These are phyloP conservation scores for Candida railenensis DNA, from an alignment of 805 yeast genomes.

Conservation along the genomic window DNA sequence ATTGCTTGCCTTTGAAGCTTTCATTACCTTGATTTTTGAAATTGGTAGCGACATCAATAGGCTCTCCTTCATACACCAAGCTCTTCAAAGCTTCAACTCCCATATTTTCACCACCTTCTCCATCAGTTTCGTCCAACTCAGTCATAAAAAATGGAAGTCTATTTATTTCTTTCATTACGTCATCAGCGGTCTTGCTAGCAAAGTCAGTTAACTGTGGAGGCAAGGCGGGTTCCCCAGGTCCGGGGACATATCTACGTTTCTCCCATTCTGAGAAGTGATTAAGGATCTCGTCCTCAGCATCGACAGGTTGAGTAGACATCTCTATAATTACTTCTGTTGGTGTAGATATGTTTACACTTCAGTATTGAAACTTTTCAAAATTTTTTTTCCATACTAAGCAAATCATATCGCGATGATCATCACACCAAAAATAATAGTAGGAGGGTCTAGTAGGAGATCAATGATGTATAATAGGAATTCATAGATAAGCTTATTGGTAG, in stretches of 20 bases:
- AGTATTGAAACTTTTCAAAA: too few relatives aligned
- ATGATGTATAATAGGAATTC: too few relatives aligned
- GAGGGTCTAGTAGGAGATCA: too few relatives aligned
- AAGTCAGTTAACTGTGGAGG: constrained; percentile 80
- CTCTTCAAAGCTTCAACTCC: constrained; percentile 88
- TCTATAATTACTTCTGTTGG: not conserved
- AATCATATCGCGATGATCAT: constrained; percentile 1
- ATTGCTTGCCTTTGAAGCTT: constrained; percentile 68
- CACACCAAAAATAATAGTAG: too few relatives aligned
- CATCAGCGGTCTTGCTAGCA: constrained; percentile 66
- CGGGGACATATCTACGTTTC: constrained; percentile 36
- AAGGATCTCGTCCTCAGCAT: constrained; percentile 5
- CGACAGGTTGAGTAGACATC: not conserved
- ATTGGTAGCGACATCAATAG: constrained; percentile 84
- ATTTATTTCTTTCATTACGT: constrained; percentile 74
- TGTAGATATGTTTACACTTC: too few relatives aligned
- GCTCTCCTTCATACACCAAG: constrained; percentile 92
- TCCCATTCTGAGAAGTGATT: constrained; percentile 39
- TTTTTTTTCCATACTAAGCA: not conserved
- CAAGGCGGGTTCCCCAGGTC: constrained; percentile 63
- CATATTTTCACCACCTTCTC: constrained; percentile 70
- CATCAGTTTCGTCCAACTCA: constrained; percentile 71
- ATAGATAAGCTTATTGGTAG: too few relatives aligned
- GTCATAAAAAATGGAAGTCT: constrained; percentile 94
- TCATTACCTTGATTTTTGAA: constrained; percentile 95